phyloP scores from a whole-genome alignment of 2,329 filamentous ascomycete species.

The Colletotrichum sp. region DNA sequence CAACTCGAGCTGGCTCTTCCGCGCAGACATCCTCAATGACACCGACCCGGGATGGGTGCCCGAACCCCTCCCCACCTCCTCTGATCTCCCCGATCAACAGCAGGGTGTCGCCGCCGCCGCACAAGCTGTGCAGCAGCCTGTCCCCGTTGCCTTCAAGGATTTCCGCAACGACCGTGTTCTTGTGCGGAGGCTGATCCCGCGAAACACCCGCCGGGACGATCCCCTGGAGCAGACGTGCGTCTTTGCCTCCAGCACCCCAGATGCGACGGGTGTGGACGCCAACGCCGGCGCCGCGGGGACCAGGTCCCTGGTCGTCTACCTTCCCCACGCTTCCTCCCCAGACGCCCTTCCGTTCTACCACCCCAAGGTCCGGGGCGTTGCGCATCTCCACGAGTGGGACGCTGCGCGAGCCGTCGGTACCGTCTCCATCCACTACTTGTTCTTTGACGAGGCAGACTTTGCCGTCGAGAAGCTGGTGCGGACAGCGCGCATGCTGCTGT shows the following conservation, averaged over 20 bases:
- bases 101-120: slow-evolving; percentile 29
- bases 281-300: slow-evolving; percentile 23
- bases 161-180: slow-evolving; percentile 63
- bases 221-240: slow-evolving; percentile 84
- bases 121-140: slow-evolving; percentile 25
- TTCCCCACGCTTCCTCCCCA: slow-evolving; percentile 70
- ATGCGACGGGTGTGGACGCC: not conserved
- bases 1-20: slow-evolving; percentile 78
- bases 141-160: slow-evolving; percentile 49
- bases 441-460: slow-evolving; percentile 45
- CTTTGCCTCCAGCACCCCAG: slow-evolving; percentile 55
- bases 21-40: slow-evolving; percentile 75
- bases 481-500: slow-evolving; percentile 72
- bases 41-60: slow-evolving; percentile 34
- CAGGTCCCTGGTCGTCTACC: slow-evolving; percentile 71
- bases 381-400: slow-evolving; percentile 75
- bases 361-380: slow-evolving; percentile 75
- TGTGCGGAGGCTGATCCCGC: slow-evolving; percentile 79
- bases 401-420: slow-evolving; percentile 44
- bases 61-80: slow-evolving; percentile 12
- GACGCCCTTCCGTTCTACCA: slow-evolving; percentile 86
- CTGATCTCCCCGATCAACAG: slow-evolving; percentile 26
- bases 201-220: slow-evolving; percentile 78
- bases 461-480: slow-evolving; percentile 58
- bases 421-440: slow-evolving; percentile 66